A percentile compares a stretch with the other conserved stretches of the same genome.
Conservation (phyloP, 2,329 filamentous ascomycete species). For the Penicillium nordicum region DNA sequence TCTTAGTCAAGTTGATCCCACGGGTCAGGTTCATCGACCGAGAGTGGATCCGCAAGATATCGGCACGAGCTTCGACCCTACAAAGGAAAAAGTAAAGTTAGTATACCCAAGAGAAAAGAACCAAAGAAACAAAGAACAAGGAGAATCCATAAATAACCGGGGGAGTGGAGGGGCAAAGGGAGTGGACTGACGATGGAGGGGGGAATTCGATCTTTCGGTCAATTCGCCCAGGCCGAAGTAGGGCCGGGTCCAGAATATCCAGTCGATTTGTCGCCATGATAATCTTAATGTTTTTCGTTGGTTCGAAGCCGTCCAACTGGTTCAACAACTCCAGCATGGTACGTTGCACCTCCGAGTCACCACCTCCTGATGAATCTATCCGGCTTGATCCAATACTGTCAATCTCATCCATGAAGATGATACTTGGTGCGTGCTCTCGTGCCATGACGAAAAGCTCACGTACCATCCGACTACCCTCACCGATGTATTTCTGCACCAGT, state of each 20-base stretch:
- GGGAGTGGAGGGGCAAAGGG: no score
- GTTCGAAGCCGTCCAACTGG: slow-evolving; percentile 97
- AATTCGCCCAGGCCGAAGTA: slow-evolving; percentile 93
- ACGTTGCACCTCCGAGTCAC: slow-evolving; percentile 95
- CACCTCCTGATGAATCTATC: slow-evolving; percentile 90
- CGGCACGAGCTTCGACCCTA: slow-evolving; percentile 84
- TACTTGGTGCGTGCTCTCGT: slow-evolving; percentile 92
- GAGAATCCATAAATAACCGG: background rate
- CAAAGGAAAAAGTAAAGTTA: slow-evolving; percentile 16
- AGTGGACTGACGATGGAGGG: slow-evolving; percentile 68
- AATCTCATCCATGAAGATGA: slow-evolving; percentile 99
- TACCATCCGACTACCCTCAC: slow-evolving; percentile 96
- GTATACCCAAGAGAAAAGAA: slow-evolving; percentile 4
- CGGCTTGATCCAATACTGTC: slow-evolving; percentile 97
- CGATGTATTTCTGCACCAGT: slow-evolving; percentile 98
- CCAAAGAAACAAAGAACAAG: background rate
- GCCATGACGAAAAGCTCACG: slow-evolving; percentile 99
- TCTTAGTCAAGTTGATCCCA: slow-evolving; percentile 96
- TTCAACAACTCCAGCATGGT: slow-evolving; percentile 98
- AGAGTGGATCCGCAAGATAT: slow-evolving; percentile 96
- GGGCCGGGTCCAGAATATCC: slow-evolving; percentile 92
- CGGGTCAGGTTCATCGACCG: slow-evolving; percentile 98
- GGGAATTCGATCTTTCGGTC: slow-evolving; percentile 99
- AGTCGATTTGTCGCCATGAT: slow-evolving; percentile 99
- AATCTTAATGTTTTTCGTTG: slow-evolving; percentile 99